Evolutionary conservation across 805 yeast species (phyloP), one percentile per base, ranked within the genome.

Genomic region (Teunomyces atbi): DNA sequence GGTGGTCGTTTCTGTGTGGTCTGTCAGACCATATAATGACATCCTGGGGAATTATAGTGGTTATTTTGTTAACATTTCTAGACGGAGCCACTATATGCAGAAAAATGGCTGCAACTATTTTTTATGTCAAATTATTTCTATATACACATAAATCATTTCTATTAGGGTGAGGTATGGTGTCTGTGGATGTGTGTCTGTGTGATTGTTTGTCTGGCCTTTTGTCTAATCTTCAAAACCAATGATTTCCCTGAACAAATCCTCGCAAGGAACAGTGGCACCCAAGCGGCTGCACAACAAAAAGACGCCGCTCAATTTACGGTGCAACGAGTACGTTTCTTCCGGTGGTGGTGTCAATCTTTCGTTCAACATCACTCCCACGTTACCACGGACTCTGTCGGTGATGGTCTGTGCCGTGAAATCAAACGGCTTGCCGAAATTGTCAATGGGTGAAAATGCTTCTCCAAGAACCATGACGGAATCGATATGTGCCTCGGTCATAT

Each of bases 311-410:
- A 94, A 82, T 61, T 94, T 94, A 58, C 99, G 77, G 68, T 94
- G 99, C 56, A 94, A 73, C n/a, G 96, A 86, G 64, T 94, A 94
- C 0, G 99, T 94, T 66, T 94, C 99, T 60, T 94, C 98, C 2
- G 99, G 99, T 11, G 99, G 99, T 3, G 99, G 97, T 3, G 96
- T 82, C 50, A 94, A 73, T 55, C 99, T 80, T 65, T 94, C 96
- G 50, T 84, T 80, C 50, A 94, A 75, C 99, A 94, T 94, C 45
- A 91, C 69, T 2, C 89, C 83, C 54, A 94, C 89, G 58, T 91
- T 90, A 2, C 81, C 84, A 53, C 96, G 79, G 18, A 94, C 97
- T 52, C 98, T 79, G 54, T 89, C 97, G 5, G 98, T 90, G 36
- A 94, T 92, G 11, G 97, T 91, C 66, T 94, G 99, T 46, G 79